phyloP scores from a whole-genome alignment of 2,329 filamentous ascomycete species.

The Ceratocystis alfenasii region DNA sequence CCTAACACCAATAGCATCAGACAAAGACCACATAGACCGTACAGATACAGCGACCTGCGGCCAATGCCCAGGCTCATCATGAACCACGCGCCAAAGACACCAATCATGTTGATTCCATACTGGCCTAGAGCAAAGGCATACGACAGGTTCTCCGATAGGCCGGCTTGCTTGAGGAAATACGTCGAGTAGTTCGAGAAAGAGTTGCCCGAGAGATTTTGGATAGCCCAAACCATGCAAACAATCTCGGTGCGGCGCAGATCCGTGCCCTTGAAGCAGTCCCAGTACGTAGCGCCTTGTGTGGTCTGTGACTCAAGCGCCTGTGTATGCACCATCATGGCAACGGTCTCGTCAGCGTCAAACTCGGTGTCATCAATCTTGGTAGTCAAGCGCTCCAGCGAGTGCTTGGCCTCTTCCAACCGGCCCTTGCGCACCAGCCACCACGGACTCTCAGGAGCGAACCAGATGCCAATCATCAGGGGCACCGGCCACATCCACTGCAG shows the following conservation, averaged over 20 bases:
- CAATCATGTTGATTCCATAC: slow-evolving; percentile 63
- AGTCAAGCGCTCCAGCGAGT: slow-evolving; percentile 52
- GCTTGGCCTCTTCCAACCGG: slow-evolving; percentile 52
- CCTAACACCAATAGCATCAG: slow-evolving; percentile 71
- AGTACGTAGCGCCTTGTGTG: slow-evolving; percentile 60
- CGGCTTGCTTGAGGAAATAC: slow-evolving; percentile 50
- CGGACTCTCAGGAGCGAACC: slow-evolving; percentile 56
- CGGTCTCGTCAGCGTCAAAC: slow-evolving; percentile 71
- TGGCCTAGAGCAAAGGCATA: slow-evolving; percentile 53
- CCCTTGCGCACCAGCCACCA: slow-evolving; percentile 67
- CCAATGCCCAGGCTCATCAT: slow-evolving; percentile 66
- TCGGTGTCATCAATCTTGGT: slow-evolving; percentile 51
- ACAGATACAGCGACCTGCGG: slow-evolving; percentile 63
- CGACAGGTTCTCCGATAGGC: slow-evolving; percentile 39
- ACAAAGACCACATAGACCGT: slow-evolving; percentile 61
- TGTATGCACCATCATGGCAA: slow-evolving; percentile 88
- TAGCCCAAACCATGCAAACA: slow-evolving; percentile 52
- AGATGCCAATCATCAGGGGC: slow-evolving; percentile 53
- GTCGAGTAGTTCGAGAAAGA: slow-evolving; percentile 55
- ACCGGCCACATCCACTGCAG: slow-evolving; percentile 70
- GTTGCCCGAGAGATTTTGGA: slow-evolving; percentile 52
- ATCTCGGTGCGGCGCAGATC: slow-evolving; percentile 67
- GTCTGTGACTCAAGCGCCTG: slow-evolving; percentile 68
- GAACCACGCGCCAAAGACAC: slow-evolving; percentile 70
- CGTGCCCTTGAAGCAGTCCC: slow-evolving; percentile 72